phyloP scores from a whole-genome alignment of 129 eudicot genomes.

The Scalesia atractyloides region DNA sequence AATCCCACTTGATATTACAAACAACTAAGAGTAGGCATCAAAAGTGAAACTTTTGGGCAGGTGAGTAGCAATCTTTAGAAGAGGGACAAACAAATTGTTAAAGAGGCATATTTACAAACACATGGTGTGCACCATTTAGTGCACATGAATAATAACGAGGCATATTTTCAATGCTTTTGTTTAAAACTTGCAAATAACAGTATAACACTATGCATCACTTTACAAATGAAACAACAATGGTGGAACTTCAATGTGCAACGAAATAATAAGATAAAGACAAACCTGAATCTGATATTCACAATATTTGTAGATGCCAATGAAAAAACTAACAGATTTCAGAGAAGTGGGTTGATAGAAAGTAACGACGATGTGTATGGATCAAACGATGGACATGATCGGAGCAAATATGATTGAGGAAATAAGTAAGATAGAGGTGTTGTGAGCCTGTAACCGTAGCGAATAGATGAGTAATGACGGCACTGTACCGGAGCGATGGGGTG shows the following conservation, averaged over 20 bases:
- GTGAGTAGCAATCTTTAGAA: not conserved
- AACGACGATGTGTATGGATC: not conserved
- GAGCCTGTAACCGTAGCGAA: not conserved
- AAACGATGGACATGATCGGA: not conserved
- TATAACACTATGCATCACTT: not conserved
- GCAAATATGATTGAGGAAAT: not conserved
- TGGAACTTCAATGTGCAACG: not conserved
- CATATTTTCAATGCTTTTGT: not conserved
- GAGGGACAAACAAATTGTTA: not conserved
- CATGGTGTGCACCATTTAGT: constrained; percentile 23
- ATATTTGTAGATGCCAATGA: not conserved
- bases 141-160: too few species aligned
- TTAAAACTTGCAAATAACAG: not conserved
- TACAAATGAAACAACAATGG: not conserved
- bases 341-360: not conserved
- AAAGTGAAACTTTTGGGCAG: not conserved
- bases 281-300: not conserved
- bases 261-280: not conserved
- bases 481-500: too few species aligned
- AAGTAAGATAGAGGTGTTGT: not conserved
- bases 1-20: constrained; percentile 1
- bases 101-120: constrained; percentile 25
- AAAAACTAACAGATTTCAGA: not conserved
- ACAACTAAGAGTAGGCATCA: not conserved
- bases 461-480: too few species aligned